phyloP scores from a whole-genome alignment of 192 early-diverging fungal species.

The Coemansia brasiliensis region DNA sequence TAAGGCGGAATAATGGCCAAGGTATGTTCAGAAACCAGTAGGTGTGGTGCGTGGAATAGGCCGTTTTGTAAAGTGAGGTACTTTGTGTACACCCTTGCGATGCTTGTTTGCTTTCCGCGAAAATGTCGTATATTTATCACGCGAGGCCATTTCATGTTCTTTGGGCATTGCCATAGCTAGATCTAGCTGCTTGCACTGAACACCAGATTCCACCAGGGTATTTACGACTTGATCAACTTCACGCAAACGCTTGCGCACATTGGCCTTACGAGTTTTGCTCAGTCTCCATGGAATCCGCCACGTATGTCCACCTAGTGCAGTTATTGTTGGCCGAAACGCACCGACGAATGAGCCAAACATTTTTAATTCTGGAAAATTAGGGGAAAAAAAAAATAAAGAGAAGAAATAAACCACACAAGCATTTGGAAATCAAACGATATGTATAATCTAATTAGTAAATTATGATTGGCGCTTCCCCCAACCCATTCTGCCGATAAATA shows the following conservation, averaged over 20 bases:
- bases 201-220: slow-evolving; percentile 67
- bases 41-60: slow-evolving; percentile 71
- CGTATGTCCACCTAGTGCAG: slow-evolving; percentile 35
- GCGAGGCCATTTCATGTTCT: slow-evolving; percentile 70
- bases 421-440: not conserved
- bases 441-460: slow-evolving; percentile 1
- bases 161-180: slow-evolving; percentile 59
- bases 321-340: slow-evolving; percentile 43
- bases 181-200: slow-evolving; percentile 71
- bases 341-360: slow-evolving; percentile 51
- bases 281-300: slow-evolving; percentile 66
- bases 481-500: not conserved
- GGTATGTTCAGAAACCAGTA: slow-evolving; percentile 63
- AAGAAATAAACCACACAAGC: not conserved
- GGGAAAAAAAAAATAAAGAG: not conserved
- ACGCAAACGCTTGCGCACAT: slow-evolving; percentile 81
- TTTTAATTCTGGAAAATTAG: not conserved
- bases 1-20: no score
- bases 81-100: slow-evolving; percentile 80
- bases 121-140: slow-evolving; percentile 83
- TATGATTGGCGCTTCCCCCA: slow-evolving; percentile 3
- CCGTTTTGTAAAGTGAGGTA: slow-evolving; percentile 83
- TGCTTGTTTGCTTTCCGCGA: slow-evolving; percentile 67
- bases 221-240: slow-evolving; percentile 77
- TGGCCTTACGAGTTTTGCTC: slow-evolving; percentile 78